Conservation (phyloP, 2,329 filamentous ascomycete species). For the Albophoma yamanashiensis region DNA sequence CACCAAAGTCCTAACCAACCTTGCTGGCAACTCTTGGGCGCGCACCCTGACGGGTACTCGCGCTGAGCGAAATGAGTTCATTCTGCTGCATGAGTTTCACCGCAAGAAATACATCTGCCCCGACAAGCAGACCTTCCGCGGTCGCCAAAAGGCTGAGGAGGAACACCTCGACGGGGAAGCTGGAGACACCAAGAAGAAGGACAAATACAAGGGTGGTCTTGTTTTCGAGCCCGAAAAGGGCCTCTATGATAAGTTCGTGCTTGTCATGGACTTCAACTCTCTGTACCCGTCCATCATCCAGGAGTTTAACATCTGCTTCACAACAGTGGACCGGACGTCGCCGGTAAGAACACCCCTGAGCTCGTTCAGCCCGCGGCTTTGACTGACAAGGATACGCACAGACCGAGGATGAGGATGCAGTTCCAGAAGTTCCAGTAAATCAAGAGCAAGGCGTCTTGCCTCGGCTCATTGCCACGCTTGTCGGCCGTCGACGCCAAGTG, state of each 20-base stretch:
- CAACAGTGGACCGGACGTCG: constrained; percentile 73
- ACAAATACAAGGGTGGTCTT: constrained; percentile 97
- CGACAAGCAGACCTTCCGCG: constrained; percentile 79
- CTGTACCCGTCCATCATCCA: constrained; percentile 98
- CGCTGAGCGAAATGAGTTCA: constrained; percentile 97
- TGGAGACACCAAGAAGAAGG: constrained; percentile 84
- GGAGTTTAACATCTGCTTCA: constrained; percentile 99
- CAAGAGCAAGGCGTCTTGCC: constrained; percentile 80
- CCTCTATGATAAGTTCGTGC: constrained; percentile 92
- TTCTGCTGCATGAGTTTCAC: constrained; percentile 93
- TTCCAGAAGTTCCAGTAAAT: constrained; percentile 74
- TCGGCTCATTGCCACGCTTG: constrained; percentile 81
- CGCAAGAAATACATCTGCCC: constrained; percentile 97
- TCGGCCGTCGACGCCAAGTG: constrained; percentile 79
- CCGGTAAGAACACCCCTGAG: constrained; percentile 39
- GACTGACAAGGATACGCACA: constrained; percentile 10
- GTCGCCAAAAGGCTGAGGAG: constrained; percentile 61
- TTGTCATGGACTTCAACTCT: constrained; percentile 99
- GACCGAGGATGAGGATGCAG: constrained; percentile 68
- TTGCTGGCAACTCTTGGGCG: constrained; percentile 97
- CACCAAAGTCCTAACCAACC: constrained; percentile 89
- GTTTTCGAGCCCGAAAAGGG: constrained; percentile 98
- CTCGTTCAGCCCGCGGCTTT: neutral
- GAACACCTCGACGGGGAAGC: constrained; percentile 57
- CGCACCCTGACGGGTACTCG: constrained; percentile 90